Evolutionary conservation across 805 yeast species (phyloP).

Genomic region (Suhomyces vadensis): DNA sequence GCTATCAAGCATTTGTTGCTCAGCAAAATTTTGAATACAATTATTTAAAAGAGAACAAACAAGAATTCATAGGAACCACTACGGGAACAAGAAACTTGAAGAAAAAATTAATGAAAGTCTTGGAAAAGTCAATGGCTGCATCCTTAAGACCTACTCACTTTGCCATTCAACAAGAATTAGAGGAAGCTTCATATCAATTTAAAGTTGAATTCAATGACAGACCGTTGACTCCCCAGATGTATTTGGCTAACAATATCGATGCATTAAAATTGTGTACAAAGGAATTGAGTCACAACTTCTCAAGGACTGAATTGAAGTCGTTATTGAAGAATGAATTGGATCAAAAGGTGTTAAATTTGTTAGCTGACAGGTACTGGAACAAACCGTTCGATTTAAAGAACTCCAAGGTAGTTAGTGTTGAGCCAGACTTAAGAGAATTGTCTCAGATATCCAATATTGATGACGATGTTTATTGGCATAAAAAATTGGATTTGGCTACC

Average conservation of each 20-base stretch:
- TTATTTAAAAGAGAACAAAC: slow-evolving; percentile 65
- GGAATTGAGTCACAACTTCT: slow-evolving; percentile 79
- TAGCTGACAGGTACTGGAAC: slow-evolving; percentile 94
- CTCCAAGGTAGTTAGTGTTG: slow-evolving; percentile 25
- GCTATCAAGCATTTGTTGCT: slow-evolving; percentile 63
- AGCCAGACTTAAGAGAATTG: slow-evolving; percentile 57
- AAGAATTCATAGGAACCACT: slow-evolving; percentile 59
- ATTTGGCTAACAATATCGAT: slow-evolving; percentile 89
- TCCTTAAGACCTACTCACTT: slow-evolving; percentile 85
- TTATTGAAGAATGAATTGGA: slow-evolving; percentile 82
- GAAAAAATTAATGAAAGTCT: slow-evolving; percentile 77
- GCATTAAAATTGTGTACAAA: slow-evolving; percentile 81
- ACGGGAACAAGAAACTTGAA: slow-evolving; percentile 77
- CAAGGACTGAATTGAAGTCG: slow-evolving; percentile 77
- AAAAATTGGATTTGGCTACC: slow-evolving; percentile 80
- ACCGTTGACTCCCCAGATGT: slow-evolving; percentile 89
- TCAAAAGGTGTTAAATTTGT: slow-evolving; percentile 80
- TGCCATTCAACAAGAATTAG: slow-evolving; percentile 85
- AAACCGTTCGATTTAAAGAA: slow-evolving; percentile 42
- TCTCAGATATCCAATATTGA: slow-evolving; percentile 48
- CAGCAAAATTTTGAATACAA: slow-evolving; percentile 58
- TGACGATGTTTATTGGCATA: slow-evolving; percentile 83
- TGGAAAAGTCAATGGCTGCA: slow-evolving; percentile 88
- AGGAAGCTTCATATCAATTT: slow-evolving; percentile 88
- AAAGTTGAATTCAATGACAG: slow-evolving; percentile 97